Conservation (phyloP, 177 flowering plant species). For the Vitis hybrid region DNA sequence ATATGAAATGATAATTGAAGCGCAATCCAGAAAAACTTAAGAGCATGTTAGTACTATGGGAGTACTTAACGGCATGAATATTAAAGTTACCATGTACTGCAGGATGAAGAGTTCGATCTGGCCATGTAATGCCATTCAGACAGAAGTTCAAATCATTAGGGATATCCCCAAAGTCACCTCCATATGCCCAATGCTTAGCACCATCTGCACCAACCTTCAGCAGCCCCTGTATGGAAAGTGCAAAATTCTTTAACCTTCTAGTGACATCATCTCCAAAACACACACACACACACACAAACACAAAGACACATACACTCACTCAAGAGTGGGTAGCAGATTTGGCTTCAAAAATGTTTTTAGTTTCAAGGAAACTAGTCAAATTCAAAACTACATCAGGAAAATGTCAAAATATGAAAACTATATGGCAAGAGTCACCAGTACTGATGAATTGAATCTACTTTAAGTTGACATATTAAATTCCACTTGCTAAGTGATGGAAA, state of each 20-base stretch:
- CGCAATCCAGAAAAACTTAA: neutral
- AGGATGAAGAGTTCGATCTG: conserved; percentile 95
- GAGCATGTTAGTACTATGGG: neutral
- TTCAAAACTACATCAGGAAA: too few species aligned
- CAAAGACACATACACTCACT: too few species aligned
- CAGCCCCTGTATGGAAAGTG: conserved; percentile 51
- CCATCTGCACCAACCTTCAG: conserved; percentile 68
- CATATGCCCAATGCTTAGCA: conserved; percentile 89
- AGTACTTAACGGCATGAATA: neutral
- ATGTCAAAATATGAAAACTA: too few species aligned
- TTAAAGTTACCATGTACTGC: conserved; percentile 67
- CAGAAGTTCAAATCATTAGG: conserved; percentile 96
- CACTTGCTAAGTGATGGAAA: too few species aligned
- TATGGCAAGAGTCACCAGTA: too few species aligned
- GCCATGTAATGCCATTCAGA: conserved; percentile 85
- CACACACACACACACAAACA: neutral
- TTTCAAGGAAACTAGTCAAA: too few species aligned
- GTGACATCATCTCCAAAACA: neutral
- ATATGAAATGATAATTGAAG: neutral
- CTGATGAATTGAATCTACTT: too few species aligned
- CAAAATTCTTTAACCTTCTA: conserved; percentile 5
- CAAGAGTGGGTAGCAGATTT: too few species aligned
- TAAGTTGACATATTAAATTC: too few species aligned
- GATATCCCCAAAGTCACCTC: conserved; percentile 95
- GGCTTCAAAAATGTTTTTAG: too few species aligned